Evolutionary conservation across 129 eudicot genomes (phyloP).

Genomic region (Scalesia atractyloides): DNA sequence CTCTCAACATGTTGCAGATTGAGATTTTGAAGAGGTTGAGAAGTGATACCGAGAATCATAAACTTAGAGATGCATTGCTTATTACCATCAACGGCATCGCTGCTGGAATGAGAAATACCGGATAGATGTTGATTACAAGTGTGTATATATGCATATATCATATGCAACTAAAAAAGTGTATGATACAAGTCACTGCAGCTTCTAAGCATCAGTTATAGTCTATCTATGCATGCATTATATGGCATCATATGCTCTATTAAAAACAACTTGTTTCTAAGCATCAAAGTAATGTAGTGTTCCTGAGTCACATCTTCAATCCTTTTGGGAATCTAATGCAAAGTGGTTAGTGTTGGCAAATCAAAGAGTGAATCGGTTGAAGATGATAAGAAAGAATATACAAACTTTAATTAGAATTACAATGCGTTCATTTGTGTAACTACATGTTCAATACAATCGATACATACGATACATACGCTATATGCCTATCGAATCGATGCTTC

Average conservation of each 20-base stretch:
- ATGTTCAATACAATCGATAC: too few relatives aligned
- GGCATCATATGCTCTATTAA: conserved; percentile 28
- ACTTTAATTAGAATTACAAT: too few relatives aligned
- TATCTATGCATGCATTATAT: conserved; percentile 8
- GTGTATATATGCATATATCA: not conserved
- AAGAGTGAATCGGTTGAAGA: too few relatives aligned
- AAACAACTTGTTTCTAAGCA: conserved; percentile 28
- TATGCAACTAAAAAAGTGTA: not conserved
- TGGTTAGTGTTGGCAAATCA: not conserved
- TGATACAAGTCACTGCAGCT: conserved; percentile 7
- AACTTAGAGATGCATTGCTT: conserved; percentile 83
- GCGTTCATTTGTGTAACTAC: too few relatives aligned
- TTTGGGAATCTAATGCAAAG: conserved; percentile 28
- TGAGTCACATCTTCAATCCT: conserved; percentile 14
- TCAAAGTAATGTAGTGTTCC: conserved; percentile 23
- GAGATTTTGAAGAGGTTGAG: conserved; percentile 93
- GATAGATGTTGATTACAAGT: conserved; percentile 33
- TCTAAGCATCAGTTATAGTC: conserved; percentile 14
- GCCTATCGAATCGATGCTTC: too few relatives aligned
- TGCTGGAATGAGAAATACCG: conserved; percentile 98
- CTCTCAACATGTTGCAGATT: conserved; percentile 91
- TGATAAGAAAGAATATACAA: too few relatives aligned
- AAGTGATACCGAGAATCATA: conserved; percentile 62
- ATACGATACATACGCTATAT: too few relatives aligned
- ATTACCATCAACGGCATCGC: conserved; percentile 94